A percentile compares a stretch with the other conserved stretches of the same genome.
Conservation (phyloP, 495 filamentous ascomycete species). For the Parmelia sp. region DNA sequence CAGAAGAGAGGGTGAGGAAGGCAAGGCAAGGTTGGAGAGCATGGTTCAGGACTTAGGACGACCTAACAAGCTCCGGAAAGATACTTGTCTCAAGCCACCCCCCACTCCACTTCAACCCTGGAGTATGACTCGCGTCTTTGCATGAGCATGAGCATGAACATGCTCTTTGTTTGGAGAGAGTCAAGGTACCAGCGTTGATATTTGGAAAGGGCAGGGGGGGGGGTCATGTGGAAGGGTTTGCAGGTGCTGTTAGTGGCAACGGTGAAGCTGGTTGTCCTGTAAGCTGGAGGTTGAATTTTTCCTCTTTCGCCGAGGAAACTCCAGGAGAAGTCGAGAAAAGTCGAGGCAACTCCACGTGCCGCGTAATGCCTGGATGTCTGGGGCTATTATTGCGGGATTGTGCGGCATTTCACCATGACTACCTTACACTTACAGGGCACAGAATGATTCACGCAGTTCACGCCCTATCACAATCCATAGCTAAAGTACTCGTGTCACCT, state of each 20-base stretch:
- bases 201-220: too few relatives aligned
- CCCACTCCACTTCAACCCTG: not conserved
- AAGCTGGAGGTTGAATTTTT: conserved; percentile 2
- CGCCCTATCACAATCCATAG: not conserved
- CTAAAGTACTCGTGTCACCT: too few relatives aligned
- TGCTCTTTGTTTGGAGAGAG: not conserved
- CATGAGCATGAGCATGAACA: not conserved
- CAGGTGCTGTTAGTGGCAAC: not conserved
- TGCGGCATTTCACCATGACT: not conserved
- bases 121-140: not conserved
- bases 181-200: not conserved
- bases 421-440: too few relatives aligned
- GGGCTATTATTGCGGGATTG: not conserved
- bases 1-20: not conserved
- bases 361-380: not conserved
- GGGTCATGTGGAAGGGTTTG: not conserved
- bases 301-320: conserved; percentile 2
- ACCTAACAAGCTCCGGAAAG: not conserved
- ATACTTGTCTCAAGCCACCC: not conserved
- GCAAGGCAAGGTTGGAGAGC: not conserved
- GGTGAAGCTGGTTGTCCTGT: not conserved
- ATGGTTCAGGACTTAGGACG: not conserved
- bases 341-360: not conserved
- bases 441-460: not conserved
- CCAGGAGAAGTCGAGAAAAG: too few relatives aligned